Conservation (phyloP, 148 eudicot genomes). For the Nepenthes gracilis region DNA sequence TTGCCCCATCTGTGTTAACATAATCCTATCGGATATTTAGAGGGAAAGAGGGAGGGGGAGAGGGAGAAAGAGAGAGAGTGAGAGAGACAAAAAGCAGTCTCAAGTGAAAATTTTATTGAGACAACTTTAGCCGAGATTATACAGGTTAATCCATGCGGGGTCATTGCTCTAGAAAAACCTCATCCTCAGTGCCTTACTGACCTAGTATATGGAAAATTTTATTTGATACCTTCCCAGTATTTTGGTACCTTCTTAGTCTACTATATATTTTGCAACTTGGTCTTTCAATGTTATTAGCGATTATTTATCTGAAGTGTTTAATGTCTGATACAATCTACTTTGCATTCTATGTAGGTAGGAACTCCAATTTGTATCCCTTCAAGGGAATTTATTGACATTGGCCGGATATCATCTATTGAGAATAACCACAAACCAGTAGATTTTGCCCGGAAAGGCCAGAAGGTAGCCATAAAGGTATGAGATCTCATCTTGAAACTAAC, state of each 20-base stretch:
- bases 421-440: slow-evolving; percentile 71
- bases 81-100: too few species aligned
- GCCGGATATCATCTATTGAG: slow-evolving; percentile 70
- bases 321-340: background rate
- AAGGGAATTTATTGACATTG: slow-evolving; percentile 59
- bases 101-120: too few species aligned
- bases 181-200: too few species aligned
- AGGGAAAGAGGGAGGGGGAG: too few species aligned
- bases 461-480: slow-evolving; percentile 82
- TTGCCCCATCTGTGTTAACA: too few species aligned
- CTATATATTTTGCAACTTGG: background rate
- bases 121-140: too few species aligned
- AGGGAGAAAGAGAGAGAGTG: too few species aligned
- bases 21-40: too few species aligned
- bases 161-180: too few species aligned
- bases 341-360: slow-evolving; percentile 46
- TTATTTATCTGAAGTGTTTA: background rate
- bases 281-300: background rate
- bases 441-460: slow-evolving; percentile 67
- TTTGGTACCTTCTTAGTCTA: background rate
- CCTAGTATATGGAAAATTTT: too few species aligned
- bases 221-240: too few species aligned
- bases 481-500: background rate
- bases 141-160: too few species aligned
- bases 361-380: slow-evolving; percentile 84